Percentiles rank a stretch among this genome's conserved stretches.
phyloP scores from a whole-genome alignment of 352 stramenopile genomes.

The Pythium coloratum region DNA sequence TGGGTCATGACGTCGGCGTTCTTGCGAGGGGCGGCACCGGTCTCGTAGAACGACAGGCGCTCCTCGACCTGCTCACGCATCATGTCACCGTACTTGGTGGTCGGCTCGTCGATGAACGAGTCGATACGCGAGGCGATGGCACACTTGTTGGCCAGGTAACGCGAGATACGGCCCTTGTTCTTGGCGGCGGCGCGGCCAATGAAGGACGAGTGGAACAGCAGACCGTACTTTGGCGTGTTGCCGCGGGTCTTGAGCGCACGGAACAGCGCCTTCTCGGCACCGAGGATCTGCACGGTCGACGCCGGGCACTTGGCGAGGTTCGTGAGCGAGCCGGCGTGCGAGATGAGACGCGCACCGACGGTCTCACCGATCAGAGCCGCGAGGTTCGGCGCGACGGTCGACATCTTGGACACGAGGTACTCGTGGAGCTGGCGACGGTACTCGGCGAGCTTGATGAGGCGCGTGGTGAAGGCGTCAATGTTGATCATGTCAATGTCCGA shows the following conservation, averaged over 20 bases:
- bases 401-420: conserved; percentile 98
- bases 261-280: conserved; percentile 99
- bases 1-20: conserved; percentile 99
- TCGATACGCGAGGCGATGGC: conserved; percentile 99
- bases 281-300: conserved; percentile 99
- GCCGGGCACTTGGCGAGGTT: conserved; percentile 99
- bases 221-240: conserved; percentile 99
- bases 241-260: conserved; percentile 99
- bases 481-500: conserved; percentile 99
- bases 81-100: conserved; percentile 97
- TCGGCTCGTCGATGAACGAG: conserved; percentile 96
- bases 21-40: conserved; percentile 95
- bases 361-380: conserved; percentile 98
- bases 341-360: conserved; percentile 99
- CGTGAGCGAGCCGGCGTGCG: conserved; percentile 98
- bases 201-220: conserved; percentile 99
- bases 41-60: conserved; percentile 99
- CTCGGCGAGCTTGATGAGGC: conserved; percentile 98
- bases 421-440: conserved; percentile 96
- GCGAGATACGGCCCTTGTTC: conserved; percentile 99
- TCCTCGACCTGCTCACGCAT: conserved; percentile 99
- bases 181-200: conserved; percentile 98
- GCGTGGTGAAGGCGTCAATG: conserved; percentile 98
- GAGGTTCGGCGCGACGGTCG: conserved; percentile 98
- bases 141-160: conserved; percentile 99